Base-by-base conservation (phyloP, 2,329 filamentous ascomycete species). In the Diaporthe ampelina region DNA sequence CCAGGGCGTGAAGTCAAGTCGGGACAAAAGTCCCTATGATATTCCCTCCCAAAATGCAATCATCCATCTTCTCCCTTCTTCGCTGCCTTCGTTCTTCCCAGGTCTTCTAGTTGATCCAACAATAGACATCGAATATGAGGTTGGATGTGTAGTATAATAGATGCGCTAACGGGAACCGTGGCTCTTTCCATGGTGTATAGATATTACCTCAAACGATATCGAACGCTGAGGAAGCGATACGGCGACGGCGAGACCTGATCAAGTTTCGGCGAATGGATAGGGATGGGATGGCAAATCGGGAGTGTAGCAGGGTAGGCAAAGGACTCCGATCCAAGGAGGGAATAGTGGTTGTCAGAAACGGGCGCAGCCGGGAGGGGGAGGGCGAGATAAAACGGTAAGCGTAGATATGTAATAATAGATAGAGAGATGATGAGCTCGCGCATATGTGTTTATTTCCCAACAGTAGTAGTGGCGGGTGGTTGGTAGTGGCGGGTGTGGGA, bases 131-230 rank as follows among this genome's bases (percentile, higher is more conserved):
- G 7, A 13, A 21, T 72, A 59, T 59, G 45, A 9, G 9, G 9
- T 0, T 7, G 45, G n/a, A n/a, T n/a, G n/a, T n/a, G n/a, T n/a
- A n/a, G n/a, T n/a, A n/a, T n/a, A 48, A 48, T 21, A 2, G 26
- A 37, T 43, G 32, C 19, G 37, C 57, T 59, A 29, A 63, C 70
- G 21, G 50, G 69, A 59, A 69, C 59, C 48, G n/a, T 35, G 59
- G 45, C 15, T 70, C 69, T 67, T 61, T 65, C 72, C 76, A 75
- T 29, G 75, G 29, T 15, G 67, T 74, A 76, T 79, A 97, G 94
- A 82, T 97, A 97, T 84, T 97, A 97, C 85, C 87, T 98, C 79
- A 98, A 97, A 87, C 91, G 94, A 82, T 98, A 98, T 85, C 92
- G 96, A 78, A 91, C 94, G 35, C 85, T 98, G 80, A 92, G 93